A percentile compares a stretch with the other conserved stretches of the same genome.
Conservation (phyloP, 805 yeast species). For the Candida rishiriensis region DNA sequence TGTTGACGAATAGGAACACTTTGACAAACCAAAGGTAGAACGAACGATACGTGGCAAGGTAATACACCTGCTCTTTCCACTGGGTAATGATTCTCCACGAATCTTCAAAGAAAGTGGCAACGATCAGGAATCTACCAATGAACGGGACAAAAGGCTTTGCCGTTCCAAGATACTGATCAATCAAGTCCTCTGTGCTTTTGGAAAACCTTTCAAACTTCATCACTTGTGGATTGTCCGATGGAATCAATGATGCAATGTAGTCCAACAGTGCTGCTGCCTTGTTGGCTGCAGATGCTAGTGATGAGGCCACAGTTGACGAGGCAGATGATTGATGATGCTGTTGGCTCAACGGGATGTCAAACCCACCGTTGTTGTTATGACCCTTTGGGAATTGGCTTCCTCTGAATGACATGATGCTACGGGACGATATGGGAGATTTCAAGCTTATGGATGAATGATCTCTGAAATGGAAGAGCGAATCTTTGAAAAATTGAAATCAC, state of each 20-base stretch:
- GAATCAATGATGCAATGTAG: conserved; percentile 25
- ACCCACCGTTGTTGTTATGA: conserved; percentile 4
- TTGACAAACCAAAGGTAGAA: conserved; percentile 73
- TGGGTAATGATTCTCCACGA: conserved; percentile 77
- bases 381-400: conserved; percentile 28
- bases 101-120: conserved; percentile 92
- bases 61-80: conserved; percentile 89
- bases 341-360: background rate
- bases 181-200: conserved; percentile 48
- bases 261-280: conserved; percentile 13
- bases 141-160: conserved; percentile 77
- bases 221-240: conserved; percentile 28
- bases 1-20: conserved; percentile 60
- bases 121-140: conserved; percentile 84
- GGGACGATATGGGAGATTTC: too few species aligned
- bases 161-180: conserved; percentile 47
- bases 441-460: too few species aligned
- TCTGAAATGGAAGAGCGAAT: too few species aligned
- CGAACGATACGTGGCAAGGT: conserved; percentile 73
- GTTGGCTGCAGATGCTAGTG: background rate
- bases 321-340: conserved; percentile 3
- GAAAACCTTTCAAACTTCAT: conserved; percentile 46
- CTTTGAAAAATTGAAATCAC: too few species aligned
- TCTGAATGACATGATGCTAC: conserved; percentile 30
- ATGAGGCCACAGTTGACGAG: background rate